A percentile compares a stretch with the other conserved stretches of the same genome.
phyloP scores from a whole-genome alignment of 1,284 basidiomycete species.

The Trichosporon coremiiforme region DNA sequence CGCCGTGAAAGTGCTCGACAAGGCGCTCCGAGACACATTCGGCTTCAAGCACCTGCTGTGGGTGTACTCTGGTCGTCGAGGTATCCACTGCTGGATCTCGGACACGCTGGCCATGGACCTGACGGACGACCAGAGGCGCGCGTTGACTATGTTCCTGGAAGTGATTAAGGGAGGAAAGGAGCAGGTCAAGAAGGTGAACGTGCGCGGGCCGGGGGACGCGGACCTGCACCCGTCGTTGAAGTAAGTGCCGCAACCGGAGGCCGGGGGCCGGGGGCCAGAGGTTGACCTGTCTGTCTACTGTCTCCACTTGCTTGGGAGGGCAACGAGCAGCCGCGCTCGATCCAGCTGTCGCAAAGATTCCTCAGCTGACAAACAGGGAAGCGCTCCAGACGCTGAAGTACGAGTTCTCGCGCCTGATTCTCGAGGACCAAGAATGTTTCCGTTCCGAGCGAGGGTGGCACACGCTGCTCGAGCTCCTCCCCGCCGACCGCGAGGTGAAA shows the following conservation, averaged over 20 bases:
- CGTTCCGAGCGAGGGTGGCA: slow-evolving; percentile 70
- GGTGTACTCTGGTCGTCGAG: slow-evolving; percentile 98
- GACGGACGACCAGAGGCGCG: slow-evolving; percentile 86
- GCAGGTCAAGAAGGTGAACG: slow-evolving; percentile 80
- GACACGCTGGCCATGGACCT: slow-evolving; percentile 84
- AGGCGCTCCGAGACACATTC: slow-evolving; percentile 74
- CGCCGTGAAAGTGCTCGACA: slow-evolving; percentile 86
- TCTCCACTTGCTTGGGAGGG: too few species aligned
- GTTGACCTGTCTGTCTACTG: too few species aligned
- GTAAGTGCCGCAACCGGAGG: slow-evolving; percentile 58
- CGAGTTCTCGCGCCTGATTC: slow-evolving; percentile 70
- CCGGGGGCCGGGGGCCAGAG: too few species aligned
- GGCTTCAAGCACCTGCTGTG: slow-evolving; percentile 79
- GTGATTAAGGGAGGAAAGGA: slow-evolving; percentile 83
- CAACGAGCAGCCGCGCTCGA: too few species aligned
- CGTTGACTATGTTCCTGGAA: slow-evolving; percentile 83
- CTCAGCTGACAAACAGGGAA: slow-evolving; percentile 52
- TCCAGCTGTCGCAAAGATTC: not conserved
- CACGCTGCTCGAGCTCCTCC: slow-evolving; percentile 72
- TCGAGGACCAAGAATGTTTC: slow-evolving; percentile 88
- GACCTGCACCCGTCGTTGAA: slow-evolving; percentile 70
- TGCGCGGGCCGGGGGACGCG: slow-evolving; percentile 59
- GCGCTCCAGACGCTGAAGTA: slow-evolving; percentile 63
- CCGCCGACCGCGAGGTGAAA: slow-evolving; percentile 61
- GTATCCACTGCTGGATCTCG: slow-evolving; percentile 97